These are phyloP conservation scores for Punctularia strigosozonata DNA, from an alignment of 768 basidiomycete species.

Conservation along the genomic window DNA sequence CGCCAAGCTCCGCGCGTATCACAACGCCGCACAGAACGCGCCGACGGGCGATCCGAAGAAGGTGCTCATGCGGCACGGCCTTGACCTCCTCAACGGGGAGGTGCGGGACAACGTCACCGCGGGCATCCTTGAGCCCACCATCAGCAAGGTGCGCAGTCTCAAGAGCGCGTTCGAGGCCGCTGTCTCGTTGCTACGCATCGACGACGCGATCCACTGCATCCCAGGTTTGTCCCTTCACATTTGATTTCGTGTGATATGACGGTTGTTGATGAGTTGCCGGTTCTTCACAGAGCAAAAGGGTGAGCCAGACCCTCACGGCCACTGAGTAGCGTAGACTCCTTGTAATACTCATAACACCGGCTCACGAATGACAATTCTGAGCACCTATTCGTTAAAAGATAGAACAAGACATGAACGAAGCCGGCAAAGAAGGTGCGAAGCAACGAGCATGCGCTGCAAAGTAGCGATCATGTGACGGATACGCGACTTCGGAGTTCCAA, in stretches of 20 bases:
- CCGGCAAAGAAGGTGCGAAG: too few relatives aligned
- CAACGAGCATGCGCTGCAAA: too few relatives aligned
- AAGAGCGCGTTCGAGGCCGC: conserved; percentile 97
- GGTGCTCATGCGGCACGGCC: conserved; percentile 79
- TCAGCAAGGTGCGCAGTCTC: conserved; percentile 93
- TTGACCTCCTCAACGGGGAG: conserved; percentile 90
- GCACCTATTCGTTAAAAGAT: too few relatives aligned
- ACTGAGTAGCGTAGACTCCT: background rate
- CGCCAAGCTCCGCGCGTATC: conserved; percentile 92
- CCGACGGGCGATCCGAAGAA: conserved; percentile 87
- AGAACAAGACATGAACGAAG: too few relatives aligned
- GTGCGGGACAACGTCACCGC: conserved; percentile 91
- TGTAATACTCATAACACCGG: conserved; percentile 3
- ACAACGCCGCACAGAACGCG: conserved; percentile 93
- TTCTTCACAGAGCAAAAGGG: conserved; percentile 2
- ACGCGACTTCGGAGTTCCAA: too few relatives aligned
- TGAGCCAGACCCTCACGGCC: too few relatives aligned
- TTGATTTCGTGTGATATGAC: too few relatives aligned
- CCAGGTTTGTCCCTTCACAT: conserved; percentile 45
- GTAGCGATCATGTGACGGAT: too few relatives aligned
- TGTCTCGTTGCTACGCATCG: conserved; percentile 87
- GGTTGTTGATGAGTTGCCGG: too few relatives aligned
- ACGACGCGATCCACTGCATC: conserved; percentile 88
- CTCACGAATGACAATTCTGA: too few relatives aligned
- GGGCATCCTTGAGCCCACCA: conserved; percentile 90